Base-by-base conservation (phyloP, 768 basidiomycete species). In the Macrocybe gigantea region DNA sequence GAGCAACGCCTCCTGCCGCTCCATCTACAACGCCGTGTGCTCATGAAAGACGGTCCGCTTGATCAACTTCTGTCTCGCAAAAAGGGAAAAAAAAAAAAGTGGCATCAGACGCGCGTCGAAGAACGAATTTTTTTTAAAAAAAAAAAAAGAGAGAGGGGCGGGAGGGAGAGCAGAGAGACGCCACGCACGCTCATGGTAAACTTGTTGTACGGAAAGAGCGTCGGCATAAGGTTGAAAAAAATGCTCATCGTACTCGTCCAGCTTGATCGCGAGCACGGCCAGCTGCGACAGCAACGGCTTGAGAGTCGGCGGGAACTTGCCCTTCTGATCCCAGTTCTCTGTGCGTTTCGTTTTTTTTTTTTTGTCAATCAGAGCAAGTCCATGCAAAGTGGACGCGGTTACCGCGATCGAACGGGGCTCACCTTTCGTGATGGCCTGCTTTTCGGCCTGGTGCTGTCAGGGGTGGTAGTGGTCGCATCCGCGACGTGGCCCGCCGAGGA, bases 211-310 rank as follows among this genome's bases (percentile, higher is more conserved):
- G 93, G 92, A 57, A 98, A 93, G 35, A 95, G 63, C 15, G 67
- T 73, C 0, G 94, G 91, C 81, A 97, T 87, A 13, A 86, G 72
- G 56, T 81, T 84, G 68, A 95, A 97, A 22, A 63, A 95, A 95
- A 56, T 88, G 79, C 12, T 95, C 93, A 52, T 91, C 87, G 65
- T 95, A 96, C 60, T 94, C 83, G 62, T 84, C 88, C n/a, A 88
- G 74, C 29, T 76, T 70, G 57, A 95, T 80, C 0, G 95, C 94
- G 43, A 82, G 75, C 35, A 89, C 59, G 0, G 93, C 90, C 36
- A 90, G 75, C 7, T 78, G 62, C n/a, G 73, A 69, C 3, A 98
- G 75, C 5, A 79, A 53, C 0, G 88, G 88, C 53, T 90, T 91
- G 54, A 99, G 68, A 5, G 64, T 57, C 0, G 83, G 82, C 6